phyloP scores from a whole-genome alignment of 1,284 basidiomycete species.

The Pterula multifida region DNA sequence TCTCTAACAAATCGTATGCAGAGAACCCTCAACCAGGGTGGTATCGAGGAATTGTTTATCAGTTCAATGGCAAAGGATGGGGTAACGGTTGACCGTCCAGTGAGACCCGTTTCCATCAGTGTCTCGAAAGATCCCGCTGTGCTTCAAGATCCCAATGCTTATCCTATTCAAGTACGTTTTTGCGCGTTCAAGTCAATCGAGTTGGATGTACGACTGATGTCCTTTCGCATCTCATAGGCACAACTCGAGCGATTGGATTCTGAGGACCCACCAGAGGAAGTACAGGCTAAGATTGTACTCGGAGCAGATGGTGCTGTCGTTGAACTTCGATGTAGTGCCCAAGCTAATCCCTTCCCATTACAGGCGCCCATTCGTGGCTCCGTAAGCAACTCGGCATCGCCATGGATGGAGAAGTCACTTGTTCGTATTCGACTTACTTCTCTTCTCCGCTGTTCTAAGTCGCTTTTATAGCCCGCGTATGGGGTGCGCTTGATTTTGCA shows the following conservation, averaged over 20 bases:
- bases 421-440: neutral
- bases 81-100: slow-evolving; percentile 26
- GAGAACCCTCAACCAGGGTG: slow-evolving; percentile 34
- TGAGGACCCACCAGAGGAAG: slow-evolving; percentile 10
- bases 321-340: no score
- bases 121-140: slow-evolving; percentile 17
- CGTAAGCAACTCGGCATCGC: slow-evolving; percentile 19
- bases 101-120: slow-evolving; percentile 24
- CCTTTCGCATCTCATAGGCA: neutral
- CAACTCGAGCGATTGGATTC: neutral
- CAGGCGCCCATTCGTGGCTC: slow-evolving; percentile 42
- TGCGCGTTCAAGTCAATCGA: no score
- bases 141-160: slow-evolving; percentile 13
- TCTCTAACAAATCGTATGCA: slow-evolving; percentile 11
- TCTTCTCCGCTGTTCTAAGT: neutral
- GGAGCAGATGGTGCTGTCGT: slow-evolving; percentile 33
- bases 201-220: no score
- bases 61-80: slow-evolving; percentile 25
- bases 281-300: slow-evolving; percentile 36
- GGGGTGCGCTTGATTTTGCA: slow-evolving; percentile 68
- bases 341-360: neutral
- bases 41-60: slow-evolving; percentile 32
- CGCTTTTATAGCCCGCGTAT: slow-evolving; percentile 50
- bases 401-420: slow-evolving; percentile 1
- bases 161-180: slow-evolving; percentile 16